These are phyloP conservation scores for Carex pumila DNA, from an alignment of 176 grass and related monocot genomes.

Conservation along the genomic window DNA sequence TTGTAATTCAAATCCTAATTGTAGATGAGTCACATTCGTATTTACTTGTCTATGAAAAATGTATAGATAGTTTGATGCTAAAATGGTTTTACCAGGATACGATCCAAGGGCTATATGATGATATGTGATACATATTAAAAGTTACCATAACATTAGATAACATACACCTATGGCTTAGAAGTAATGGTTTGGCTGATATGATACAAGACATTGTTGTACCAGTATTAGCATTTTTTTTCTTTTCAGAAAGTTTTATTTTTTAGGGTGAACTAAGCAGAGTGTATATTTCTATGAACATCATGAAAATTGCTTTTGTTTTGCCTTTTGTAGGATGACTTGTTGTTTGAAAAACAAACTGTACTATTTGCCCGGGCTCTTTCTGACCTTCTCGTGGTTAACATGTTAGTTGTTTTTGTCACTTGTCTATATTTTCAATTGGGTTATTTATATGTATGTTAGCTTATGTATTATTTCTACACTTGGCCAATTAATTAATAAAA, in stretches of 20 bases:
- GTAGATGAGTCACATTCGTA: not conserved
- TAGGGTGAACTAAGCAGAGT: not conserved
- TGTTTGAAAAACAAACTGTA: constrained; percentile 7
- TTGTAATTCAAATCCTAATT: not conserved
- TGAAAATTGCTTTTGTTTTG: constrained; percentile 4
- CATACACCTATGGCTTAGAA: not conserved
- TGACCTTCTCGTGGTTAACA: constrained; percentile 21
- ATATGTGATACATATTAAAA: not conserved
- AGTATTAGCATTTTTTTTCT: not conserved
- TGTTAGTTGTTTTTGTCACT: constrained; percentile 12
- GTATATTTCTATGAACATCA: not conserved
- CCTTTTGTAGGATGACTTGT: constrained; percentile 9
- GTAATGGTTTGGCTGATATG: not conserved
- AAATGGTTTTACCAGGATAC: not conserved
- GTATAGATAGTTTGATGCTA: not conserved
- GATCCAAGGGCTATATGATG: not conserved
- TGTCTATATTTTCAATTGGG: not conserved
- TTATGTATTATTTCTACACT: not conserved
- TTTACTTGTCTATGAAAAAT: not conserved
- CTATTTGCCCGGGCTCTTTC: constrained; percentile 12
- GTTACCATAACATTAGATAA: not conserved
- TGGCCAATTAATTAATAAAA: not conserved
- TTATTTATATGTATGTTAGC: not conserved
- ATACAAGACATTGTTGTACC: not conserved
- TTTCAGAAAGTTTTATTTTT: not conserved